Percentiles rank a stretch among this genome's conserved stretches.
These are phyloP conservation scores for Chytridium lagenaria DNA, from an alignment of 371 early-diverging fungal genomes.

Conservation along the genomic window DNA sequence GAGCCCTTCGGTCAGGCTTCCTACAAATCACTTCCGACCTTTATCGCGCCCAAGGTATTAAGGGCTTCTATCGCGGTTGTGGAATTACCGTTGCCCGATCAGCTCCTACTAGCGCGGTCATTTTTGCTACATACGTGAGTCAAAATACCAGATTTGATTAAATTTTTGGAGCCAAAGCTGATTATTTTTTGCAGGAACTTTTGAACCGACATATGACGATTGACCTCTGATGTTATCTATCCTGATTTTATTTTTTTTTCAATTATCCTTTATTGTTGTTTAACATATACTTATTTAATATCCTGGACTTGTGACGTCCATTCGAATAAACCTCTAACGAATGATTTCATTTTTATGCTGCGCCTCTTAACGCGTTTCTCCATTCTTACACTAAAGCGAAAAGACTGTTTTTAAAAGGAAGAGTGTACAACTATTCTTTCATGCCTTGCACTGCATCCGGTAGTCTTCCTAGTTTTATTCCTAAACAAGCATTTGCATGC, in stretches of 20 bases:
- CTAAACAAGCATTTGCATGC: too few relatives aligned
- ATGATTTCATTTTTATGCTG: background rate
- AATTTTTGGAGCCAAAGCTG: background rate
- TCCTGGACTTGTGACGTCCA: background rate
- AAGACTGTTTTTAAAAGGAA: too few relatives aligned
- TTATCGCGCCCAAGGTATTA: constrained; percentile 79
- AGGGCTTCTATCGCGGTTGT: constrained; percentile 90
- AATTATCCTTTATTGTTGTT: background rate
- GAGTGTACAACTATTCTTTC: too few relatives aligned
- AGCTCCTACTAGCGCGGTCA: constrained; percentile 91
- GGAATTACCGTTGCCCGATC: constrained; percentile 90
- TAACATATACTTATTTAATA: background rate
- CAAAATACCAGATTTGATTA: background rate
- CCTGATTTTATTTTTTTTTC: too few relatives aligned
- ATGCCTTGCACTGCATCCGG: too few relatives aligned
- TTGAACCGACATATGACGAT: constrained; percentile 12
- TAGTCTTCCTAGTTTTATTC: too few relatives aligned
- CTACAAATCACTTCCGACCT: constrained; percentile 60
- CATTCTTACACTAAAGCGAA: too few relatives aligned
- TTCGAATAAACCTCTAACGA: background rate
- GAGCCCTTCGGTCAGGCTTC: constrained; percentile 24
- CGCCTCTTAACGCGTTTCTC: too few relatives aligned
- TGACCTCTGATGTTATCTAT: background rate
- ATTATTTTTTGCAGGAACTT: background rate
- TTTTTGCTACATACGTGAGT: constrained; percentile 71